These are phyloP conservation scores for Tarenaya hassleriana DNA, from an alignment of 345 rosid species.

Conservation along the genomic window DNA sequence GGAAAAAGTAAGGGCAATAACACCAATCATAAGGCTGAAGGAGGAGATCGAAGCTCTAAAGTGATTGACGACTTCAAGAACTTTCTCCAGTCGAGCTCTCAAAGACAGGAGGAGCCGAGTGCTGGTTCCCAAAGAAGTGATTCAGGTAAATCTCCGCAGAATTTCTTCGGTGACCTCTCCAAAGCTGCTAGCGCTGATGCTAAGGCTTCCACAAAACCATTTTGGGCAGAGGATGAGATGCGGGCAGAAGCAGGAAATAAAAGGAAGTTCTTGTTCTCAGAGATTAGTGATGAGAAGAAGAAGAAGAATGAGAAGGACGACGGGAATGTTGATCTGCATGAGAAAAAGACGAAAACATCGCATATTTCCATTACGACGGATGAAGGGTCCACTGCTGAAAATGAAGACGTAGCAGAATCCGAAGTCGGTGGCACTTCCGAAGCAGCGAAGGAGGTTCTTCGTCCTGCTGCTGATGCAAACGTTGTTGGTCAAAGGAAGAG, in stretches of 20 bases:
- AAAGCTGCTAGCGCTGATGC: constrained; percentile 39
- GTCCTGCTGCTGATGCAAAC: too few species aligned
- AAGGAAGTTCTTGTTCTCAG: constrained; percentile 57
- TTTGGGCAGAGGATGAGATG: constrained; percentile 71
- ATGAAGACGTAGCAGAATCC: constrained; percentile 94
- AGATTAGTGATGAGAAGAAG: too few species aligned
- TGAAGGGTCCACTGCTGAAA: constrained; percentile 86
- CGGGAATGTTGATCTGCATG: constrained; percentile 37
- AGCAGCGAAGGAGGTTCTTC: constrained; percentile 55
- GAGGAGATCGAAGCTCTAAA: constrained; percentile 63
- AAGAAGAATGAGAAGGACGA: constrained; percentile 62
- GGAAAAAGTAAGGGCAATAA: constrained; percentile 61
- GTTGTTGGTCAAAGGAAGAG: constrained; percentile 33
- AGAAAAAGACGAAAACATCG: constrained; percentile 51
- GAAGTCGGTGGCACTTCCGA: constrained; percentile 66
- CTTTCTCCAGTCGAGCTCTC: constrained; percentile 53
- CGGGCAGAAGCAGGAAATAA: constrained; percentile 46
- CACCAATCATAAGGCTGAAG: constrained; percentile 41
- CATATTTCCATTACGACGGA: constrained; percentile 71
- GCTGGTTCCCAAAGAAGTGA: constrained; percentile 60
- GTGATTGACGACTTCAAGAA: constrained; percentile 62
- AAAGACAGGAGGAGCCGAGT: constrained; percentile 53
- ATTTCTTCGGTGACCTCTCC: constrained; percentile 78
- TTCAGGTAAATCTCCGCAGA: constrained; percentile 58
- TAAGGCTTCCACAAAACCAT: constrained; percentile 48